Evolutionary conservation across 1,284 basidiomycete genomes (phyloP).

Genomic region (Leccinum subrobustum): DNA sequence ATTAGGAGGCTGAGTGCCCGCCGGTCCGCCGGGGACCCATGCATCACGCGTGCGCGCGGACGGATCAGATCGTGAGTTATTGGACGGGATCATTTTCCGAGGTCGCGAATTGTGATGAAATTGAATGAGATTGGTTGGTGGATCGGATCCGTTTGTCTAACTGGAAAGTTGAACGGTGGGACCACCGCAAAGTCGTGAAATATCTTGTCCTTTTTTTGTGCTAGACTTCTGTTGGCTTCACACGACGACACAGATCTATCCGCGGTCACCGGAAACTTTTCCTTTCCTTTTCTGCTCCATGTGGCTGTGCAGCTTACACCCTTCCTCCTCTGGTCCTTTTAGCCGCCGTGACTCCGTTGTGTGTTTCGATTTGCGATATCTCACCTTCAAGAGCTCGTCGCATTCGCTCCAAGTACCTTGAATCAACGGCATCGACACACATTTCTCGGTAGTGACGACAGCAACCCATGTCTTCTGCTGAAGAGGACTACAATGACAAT

Average conservation of each 20-base stretch:
- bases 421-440: background rate
- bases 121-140: background rate
- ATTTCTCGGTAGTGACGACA: background rate
- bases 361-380: background rate
- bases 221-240: background rate
- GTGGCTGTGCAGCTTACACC: background rate
- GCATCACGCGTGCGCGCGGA: too few species aligned
- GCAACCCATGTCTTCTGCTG: constrained; percentile 17
- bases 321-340: background rate
- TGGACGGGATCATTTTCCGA: background rate
- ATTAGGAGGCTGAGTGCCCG: background rate
- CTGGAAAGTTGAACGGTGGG: background rate
- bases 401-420: background rate
- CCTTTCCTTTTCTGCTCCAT: background rate
- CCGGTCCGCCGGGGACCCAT: background rate
- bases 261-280: background rate
- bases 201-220: background rate
- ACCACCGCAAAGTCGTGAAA: background rate
- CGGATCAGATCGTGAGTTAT: background rate
- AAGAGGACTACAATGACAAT: constrained; percentile 38
- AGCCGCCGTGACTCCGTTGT: background rate
- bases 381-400: background rate
- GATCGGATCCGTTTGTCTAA: background rate
- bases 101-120: background rate
- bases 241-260: background rate